Percentiles rank a stretch among this genome's conserved stretches.
Conservation (phyloP, 164 flowering plant species). For the Stephania yunnanensis region DNA sequence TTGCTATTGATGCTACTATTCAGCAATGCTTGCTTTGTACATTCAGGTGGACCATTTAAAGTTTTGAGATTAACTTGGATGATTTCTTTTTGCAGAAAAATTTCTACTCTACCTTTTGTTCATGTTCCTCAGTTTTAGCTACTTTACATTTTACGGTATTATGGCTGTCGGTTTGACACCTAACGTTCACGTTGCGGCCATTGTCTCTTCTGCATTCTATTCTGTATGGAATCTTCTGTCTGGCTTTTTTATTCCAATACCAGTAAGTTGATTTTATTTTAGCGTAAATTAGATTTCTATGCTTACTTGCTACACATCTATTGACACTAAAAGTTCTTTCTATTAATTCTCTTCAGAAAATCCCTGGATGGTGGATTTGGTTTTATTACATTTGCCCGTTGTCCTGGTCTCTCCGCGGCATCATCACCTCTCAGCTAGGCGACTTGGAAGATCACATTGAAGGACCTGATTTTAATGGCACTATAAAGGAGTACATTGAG, state of each 20-base stretch:
- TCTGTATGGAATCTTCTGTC: conserved; percentile 18
- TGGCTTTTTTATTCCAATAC: conserved; percentile 15
- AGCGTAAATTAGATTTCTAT: no score
- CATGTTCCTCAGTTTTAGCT: conserved; percentile 10
- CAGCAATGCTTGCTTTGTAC: no score
- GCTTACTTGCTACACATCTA: neutral
- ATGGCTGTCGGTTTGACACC: conserved; percentile 14
- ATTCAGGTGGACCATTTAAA: no score
- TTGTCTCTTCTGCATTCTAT: conserved; percentile 14
- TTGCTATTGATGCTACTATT: neutral
- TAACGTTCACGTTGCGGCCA: neutral
- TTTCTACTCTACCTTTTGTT: conserved; percentile 9
- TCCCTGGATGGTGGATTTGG: conserved; percentile 15
- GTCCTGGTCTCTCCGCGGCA: conserved; percentile 36
- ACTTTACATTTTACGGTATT: conserved; percentile 19
- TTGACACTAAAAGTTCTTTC: neutral
- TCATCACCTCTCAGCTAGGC: conserved; percentile 67
- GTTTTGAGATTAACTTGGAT: neutral
- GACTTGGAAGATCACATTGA: conserved; percentile 39
- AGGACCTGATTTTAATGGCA: neutral
- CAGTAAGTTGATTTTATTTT: conserved; percentile 7
- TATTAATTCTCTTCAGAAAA: conserved; percentile 3
- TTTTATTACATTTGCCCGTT: conserved; percentile 8
- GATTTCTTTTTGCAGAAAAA: conserved; percentile 1
- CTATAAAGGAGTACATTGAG: conserved; percentile 6